Evolutionary conservation across 176 grass and related monocot species (phyloP), one percentile per base, ranked within the genome.

Genomic region (Oropetium thomaeum): DNA sequence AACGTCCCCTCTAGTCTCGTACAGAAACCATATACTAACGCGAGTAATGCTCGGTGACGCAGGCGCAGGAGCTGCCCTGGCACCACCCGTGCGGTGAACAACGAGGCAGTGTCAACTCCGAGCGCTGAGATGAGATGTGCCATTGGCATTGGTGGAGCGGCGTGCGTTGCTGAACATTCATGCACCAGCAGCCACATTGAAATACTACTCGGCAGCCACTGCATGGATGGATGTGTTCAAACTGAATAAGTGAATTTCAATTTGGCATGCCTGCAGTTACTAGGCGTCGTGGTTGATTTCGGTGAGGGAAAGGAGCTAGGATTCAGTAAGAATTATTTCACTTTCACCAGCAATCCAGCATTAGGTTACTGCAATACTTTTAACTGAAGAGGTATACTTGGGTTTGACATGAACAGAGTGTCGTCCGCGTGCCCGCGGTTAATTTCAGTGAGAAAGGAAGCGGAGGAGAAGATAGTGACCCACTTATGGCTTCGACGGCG

Each of bases 401-500:
- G 10, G 2, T 11, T 57, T 57, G 53, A 57, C 3, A 27, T 57
- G 53, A 57, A 57, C 0, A 26, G 53, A 26, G 53, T 27, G 22
- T 12, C 3, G 4, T 57, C 23, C 53, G 53, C 53, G 27, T 57
- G n/a, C n/a, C n/a, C n/a, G n/a, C n/a, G 23, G 52, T 57, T 57
- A 23, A 27, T 57, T 40, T 40, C 45, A 5, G 41, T 29, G 13
- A 34, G 10, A 65, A 68, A 40, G 28, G 43, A 45, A 52, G 69
- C 41, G 19, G 41, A 63, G 61, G 0, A 48, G 61, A 76, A 48
- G 61, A 76, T 62, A 86, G 82, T 88, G 89, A 77, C 47, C 82
- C 88, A 90, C 88, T 86, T 52, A 48, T 63, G 17, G 1, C 43
- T 65, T 57, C 19, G 87, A 90, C 51, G 34, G 63, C 67, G 83